Base-by-base conservation (phyloP, 1,139 yeast species). In the Tardiomyces depauwii region DNA sequence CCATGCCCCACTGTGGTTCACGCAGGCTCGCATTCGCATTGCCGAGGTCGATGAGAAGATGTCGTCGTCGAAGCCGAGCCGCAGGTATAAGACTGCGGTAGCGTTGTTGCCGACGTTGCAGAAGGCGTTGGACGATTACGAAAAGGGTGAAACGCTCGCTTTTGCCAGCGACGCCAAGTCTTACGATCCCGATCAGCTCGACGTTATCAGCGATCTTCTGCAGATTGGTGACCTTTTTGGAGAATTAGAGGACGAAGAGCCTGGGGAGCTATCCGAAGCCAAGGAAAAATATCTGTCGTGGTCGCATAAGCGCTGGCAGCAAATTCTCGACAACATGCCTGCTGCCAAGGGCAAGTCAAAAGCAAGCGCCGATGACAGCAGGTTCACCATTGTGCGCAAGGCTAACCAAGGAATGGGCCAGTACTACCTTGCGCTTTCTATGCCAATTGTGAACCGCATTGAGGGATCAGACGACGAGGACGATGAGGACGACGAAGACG, bases 211-310 rank as follows among this genome's bases (percentile, higher is more conserved):
- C 5, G 72, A 70, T 25, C 68, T 69, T 43, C 72, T 74, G 49
- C 79, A 76, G 51, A 67, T 75, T 25, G 70, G 79, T 51, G 74
- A 73, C 47, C 71, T 75, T 10, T 63, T 80, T 43, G 85, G 82
- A 56, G 89, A 30, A 10, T 11, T 30, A 5, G 43, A 50, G 23
- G 48, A 54, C 39, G 60, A 58, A n/a, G 59, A 57, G 12, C 58
- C 57, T 7, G 56, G 53, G 33, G 50, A 53, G 27, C 36, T 30
- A 5, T 12, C 16, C 10, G 16, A 4, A 14, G 36, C 36, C n/a
- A 30, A 12, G 16, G 48, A 46, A 18, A 44, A 45, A 36, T 53
- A 47, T 23, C 42, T 51, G 18, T 52, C 50, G 18, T 59, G 62
- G 62, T 49, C 54, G 42, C 52, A 52, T 44, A 41, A 44, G 7